phyloP scores from a whole-genome alignment of 257 asterid species.

The Solanum dulcamara region DNA sequence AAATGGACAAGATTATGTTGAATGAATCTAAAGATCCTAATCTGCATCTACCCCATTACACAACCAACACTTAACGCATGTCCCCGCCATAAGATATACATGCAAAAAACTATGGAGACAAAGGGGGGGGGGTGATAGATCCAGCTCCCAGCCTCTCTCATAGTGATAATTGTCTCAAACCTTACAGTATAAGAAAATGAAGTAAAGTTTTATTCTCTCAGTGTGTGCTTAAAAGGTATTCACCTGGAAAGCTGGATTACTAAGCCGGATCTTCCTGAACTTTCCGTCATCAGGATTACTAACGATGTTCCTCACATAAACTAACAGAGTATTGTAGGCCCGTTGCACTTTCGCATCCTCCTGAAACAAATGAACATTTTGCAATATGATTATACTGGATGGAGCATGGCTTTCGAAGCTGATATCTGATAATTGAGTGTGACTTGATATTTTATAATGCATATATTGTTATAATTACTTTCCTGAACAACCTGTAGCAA shows the following conservation, averaged over 20 bases:
- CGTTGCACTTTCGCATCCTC: constrained; percentile 21
- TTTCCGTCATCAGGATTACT: constrained; percentile 46
- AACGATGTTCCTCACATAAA: constrained; percentile 43
- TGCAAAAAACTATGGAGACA: neutral
- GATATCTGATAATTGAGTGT: neutral
- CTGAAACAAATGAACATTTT: constrained; percentile 15
- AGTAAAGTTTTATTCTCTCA: neutral
- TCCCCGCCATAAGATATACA: neutral
- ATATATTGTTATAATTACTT: neutral
- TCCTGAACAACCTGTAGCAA: neutral
- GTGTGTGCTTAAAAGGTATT: neutral
- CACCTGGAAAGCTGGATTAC: constrained; percentile 72
- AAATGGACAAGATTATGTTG: neutral
- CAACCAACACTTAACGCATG: neutral
- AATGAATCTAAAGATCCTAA: neutral
- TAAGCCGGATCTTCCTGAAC: constrained; percentile 68
- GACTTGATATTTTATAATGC: neutral
- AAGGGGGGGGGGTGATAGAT: neutral
- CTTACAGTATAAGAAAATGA: neutral
- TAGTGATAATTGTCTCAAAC: neutral
- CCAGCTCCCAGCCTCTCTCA: neutral
- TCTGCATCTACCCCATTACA: neutral
- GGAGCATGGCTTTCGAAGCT: neutral
- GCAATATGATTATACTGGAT: neutral
- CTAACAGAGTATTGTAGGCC: constrained; percentile 51